These are phyloP conservation scores for Scytalidium sp. DNA, from an alignment of 2,329 filamentous ascomycete genomes.

Conservation along the genomic window DNA sequence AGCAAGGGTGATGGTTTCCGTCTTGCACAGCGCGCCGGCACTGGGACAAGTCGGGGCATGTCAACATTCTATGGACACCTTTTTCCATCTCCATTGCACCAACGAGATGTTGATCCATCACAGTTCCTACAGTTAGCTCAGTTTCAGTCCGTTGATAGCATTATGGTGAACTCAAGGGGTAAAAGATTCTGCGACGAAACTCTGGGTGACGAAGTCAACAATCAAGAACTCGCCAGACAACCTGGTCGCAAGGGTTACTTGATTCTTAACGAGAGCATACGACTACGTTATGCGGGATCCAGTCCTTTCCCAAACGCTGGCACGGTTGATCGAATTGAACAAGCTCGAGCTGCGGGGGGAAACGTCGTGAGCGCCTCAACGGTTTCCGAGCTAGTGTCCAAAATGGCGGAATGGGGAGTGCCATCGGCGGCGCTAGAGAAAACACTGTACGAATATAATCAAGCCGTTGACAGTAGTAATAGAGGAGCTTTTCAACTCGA, in stretches of 20 bases:
- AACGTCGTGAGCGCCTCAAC: not conserved
- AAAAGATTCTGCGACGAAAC: too few species aligned
- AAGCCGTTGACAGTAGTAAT: too few species aligned
- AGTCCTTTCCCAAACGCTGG: not conserved
- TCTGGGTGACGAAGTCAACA: too few species aligned
- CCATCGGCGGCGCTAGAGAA: not conserved
- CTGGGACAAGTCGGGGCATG: constrained; percentile 24
- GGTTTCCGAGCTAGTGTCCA: too few species aligned
- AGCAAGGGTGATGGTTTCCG: constrained; percentile 22
- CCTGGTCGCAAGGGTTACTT: too few species aligned
- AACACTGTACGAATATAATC: not conserved
- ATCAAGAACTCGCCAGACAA: too few species aligned
- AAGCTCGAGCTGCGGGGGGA: not conserved
- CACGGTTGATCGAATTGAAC: not conserved
- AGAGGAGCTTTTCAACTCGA: too few species aligned
- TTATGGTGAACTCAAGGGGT: too few species aligned
- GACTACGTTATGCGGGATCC: too few species aligned
- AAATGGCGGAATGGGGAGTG: not conserved
- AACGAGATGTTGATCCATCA: constrained; percentile 19
- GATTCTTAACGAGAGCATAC: too few species aligned
- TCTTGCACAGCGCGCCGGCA: constrained; percentile 19
- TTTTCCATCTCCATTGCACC: constrained; percentile 20
- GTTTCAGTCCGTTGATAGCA: too few species aligned
- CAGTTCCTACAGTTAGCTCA: constrained; percentile 11
- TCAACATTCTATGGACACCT: constrained; percentile 26